Base-by-base conservation (phyloP, 148 eudicot species). In the Polygonum maritimum region DNA sequence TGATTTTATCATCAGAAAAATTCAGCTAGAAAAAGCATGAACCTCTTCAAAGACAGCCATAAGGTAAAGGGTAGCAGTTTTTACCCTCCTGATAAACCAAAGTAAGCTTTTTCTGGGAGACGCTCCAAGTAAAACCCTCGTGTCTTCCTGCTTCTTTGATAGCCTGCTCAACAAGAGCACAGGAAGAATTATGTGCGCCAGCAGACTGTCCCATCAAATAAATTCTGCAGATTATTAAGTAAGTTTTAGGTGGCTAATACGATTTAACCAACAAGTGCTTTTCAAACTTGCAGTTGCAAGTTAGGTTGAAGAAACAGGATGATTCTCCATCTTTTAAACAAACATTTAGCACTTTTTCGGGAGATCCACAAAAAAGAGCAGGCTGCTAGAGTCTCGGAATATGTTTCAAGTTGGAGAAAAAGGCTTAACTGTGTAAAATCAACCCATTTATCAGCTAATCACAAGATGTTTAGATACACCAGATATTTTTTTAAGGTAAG, bases 151-250 rank as follows among this genome's bases (percentile, higher is more conserved):
- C 79, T 81, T 92, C 98, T 81, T 85, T 92, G 69, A 88, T 85
- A 74, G 98, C 96, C 84, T 92, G 93, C 76, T 94, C 96, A 76
- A 92, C 49, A 57, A 94, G 93, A 77, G 90, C 81, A 84, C 98
- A 94, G 73, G 97, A 89, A 77, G 91, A 85, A 82, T 92, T 90
- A 81, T 94, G 98, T 13, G 98, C 98, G 71, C 98, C 98, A 83
- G 98, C 98, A 74, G 98, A 94, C 78, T 94, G 98, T 36, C 98
- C 98, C 98, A 94, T 94, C 69, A 94, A 79, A 83, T 87, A 92
- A 60, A 94, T 80, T 80, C 97, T 94, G 74, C 69, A 75, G 60
- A 74, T 22, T 22, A 76, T 40, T 15, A 63, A 71, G 13, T 58
- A 52, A n/a, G n/a, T n/a, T n/a, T 3, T 52, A 52, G n/a, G 58